phyloP scores from a whole-genome alignment of 2,329 filamentous ascomycete species.

The Blastomyces percursus region DNA sequence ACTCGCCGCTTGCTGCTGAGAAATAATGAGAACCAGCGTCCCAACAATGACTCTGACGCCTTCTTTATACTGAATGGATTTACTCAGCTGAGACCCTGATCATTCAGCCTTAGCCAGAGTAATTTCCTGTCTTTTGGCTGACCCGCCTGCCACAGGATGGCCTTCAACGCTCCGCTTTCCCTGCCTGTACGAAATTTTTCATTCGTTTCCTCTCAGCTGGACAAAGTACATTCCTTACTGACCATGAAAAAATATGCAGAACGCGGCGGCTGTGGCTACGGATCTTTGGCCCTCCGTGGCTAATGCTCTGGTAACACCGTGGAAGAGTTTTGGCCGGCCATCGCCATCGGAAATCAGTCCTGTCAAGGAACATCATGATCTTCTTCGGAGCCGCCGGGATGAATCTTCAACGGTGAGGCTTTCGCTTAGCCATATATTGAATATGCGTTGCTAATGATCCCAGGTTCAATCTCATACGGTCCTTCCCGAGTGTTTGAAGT shows the following conservation, averaged over 20 bases:
- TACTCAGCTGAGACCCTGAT: not conserved
- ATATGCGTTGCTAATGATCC: not conserved
- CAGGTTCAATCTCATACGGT: slow-evolving; percentile 5
- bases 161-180: slow-evolving; percentile 40
- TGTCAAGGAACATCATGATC: slow-evolving; percentile 2
- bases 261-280: slow-evolving; percentile 33
- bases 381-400: not conserved
- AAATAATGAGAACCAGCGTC: not conserved
- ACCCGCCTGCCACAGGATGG: slow-evolving; percentile 31
- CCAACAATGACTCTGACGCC: slow-evolving; percentile 1
- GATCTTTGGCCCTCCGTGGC: slow-evolving; percentile 37
- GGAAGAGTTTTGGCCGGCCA: slow-evolving; percentile 23
- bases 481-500: slow-evolving; percentile 22
- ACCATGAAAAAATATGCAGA: slow-evolving; percentile 25
- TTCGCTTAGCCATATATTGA: not conserved
- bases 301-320: slow-evolving; percentile 28
- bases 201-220: not conserved
- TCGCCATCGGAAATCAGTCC: slow-evolving; percentile 10
- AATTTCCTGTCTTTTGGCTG: not conserved
- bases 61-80: slow-evolving; percentile 1
- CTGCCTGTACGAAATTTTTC: slow-evolving; percentile 33
- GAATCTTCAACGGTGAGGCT: slow-evolving; percentile 18
- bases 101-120: not conserved
- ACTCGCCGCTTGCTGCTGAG: slow-evolving; percentile 7
- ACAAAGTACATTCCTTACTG: not conserved